phyloP scores from a whole-genome alignment of 2,329 filamentous ascomycete species.

The Cercospora zeae-maydis region DNA sequence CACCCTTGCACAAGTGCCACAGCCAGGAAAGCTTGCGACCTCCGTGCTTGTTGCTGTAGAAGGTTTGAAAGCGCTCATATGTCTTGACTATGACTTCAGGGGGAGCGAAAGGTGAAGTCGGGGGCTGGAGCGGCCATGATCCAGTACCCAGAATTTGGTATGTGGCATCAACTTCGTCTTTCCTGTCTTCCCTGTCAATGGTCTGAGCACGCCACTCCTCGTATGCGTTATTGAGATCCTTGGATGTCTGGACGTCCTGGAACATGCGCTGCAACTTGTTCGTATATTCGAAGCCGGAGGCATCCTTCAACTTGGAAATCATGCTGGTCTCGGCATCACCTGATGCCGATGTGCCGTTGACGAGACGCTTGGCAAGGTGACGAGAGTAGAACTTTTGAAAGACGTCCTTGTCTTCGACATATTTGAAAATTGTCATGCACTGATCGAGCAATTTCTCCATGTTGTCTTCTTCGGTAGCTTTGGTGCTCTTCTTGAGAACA shows the following conservation, averaged over 20 bases:
- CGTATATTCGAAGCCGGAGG: conserved; percentile 97
- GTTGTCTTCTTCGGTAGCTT: conserved; percentile 89
- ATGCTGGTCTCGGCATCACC: conserved; percentile 98
- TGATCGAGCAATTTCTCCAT: conserved; percentile 83
- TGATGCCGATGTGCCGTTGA: conserved; percentile 91
- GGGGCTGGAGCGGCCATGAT: conserved; percentile 91
- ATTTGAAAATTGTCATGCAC: conserved; percentile 99
- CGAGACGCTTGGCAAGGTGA: conserved; percentile 89
- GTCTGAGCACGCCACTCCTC: conserved; percentile 68
- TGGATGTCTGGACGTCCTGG: conserved; percentile 98
- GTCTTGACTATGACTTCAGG: conserved; percentile 81
- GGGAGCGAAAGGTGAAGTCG: conserved; percentile 82
- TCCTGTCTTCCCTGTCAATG: conserved; percentile 62
- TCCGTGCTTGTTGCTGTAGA: conserved; percentile 95
- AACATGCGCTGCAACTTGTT: conserved; percentile 99
- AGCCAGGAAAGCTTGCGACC: conserved; percentile 96
- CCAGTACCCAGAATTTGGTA: conserved; percentile 94
- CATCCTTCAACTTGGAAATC: conserved; percentile 98
- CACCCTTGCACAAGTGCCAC: conserved; percentile 97
- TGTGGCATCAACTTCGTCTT: conserved; percentile 73
- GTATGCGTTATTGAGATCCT: conserved; percentile 89
- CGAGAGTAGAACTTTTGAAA: conserved; percentile 99
- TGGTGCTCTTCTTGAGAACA: conserved; percentile 85
- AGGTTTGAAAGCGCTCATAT: conserved; percentile 82
- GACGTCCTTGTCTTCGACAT: conserved; percentile 99